phyloP scores from a whole-genome alignment of 169 alveolate genomes.

The Plasmodium adleri region DNA sequence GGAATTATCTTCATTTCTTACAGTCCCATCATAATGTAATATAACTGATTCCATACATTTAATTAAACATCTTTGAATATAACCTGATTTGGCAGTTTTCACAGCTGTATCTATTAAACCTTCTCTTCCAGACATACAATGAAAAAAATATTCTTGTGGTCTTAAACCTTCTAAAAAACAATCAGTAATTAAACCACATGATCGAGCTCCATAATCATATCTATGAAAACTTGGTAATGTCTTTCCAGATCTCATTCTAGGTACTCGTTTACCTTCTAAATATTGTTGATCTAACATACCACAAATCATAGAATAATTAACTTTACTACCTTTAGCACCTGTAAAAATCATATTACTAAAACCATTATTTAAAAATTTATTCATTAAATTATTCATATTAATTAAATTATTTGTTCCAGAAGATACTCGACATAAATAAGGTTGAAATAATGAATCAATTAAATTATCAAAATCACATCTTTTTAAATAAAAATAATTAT shows the following conservation, averaged over 20 bases:
- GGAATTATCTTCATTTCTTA: conserved; percentile 96
- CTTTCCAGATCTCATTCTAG: conserved; percentile 95
- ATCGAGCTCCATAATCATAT: conserved; percentile 96
- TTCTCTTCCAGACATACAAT: conserved; percentile 99
- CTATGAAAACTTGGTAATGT: conserved; percentile 95
- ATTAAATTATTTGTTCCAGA: conserved; percentile 75
- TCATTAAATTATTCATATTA: conserved; percentile 75
- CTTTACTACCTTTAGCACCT: conserved; percentile 98
- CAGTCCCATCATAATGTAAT: conserved; percentile 98
- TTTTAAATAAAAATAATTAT: conserved; percentile 75
- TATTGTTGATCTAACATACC: conserved; percentile 96
- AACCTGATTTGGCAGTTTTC: conserved; percentile 98
- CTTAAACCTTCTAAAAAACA: conserved; percentile 97
- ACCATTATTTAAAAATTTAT: conserved; percentile 95
- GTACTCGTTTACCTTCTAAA: conserved; percentile 97
- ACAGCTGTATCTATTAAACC: conserved; percentile 99
- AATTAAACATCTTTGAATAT: conserved; percentile 97
- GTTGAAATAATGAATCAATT: conserved; percentile 81
- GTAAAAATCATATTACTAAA: conserved; percentile 98
- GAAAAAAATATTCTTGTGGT: conserved; percentile 98
- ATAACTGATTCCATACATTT: conserved; percentile 96
- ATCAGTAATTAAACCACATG: conserved; percentile 97
- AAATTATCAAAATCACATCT: conserved; percentile 59
- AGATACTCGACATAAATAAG: conserved; percentile 81
- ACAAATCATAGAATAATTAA: conserved; percentile 95